These are phyloP conservation scores for Thuidium tamariscinum DNA, from an alignment of 225 moss, liverwort and hornwort species.

Conservation along the genomic window DNA sequence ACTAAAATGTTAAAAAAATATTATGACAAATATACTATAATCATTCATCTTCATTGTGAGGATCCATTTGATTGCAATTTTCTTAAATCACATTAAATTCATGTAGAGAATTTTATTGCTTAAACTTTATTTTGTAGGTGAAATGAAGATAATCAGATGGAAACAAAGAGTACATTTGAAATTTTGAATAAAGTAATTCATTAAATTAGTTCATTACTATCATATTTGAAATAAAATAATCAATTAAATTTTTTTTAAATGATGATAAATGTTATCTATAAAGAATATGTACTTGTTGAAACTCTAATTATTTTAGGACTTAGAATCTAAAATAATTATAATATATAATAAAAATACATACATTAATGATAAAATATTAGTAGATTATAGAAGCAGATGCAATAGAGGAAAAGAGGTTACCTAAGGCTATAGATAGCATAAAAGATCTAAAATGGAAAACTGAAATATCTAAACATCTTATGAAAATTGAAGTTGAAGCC, in stretches of 20 bases:
- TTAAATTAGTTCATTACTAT: too few relatives aligned
- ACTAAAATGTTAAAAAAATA: not conserved
- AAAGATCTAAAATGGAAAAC: constrained; percentile 48
- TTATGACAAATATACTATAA: rapidly evolving
- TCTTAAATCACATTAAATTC: not conserved
- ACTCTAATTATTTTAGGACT: not conserved
- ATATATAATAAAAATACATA: too few relatives aligned
- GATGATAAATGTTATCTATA: too few relatives aligned
- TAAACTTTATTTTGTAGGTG: constrained; percentile 7
- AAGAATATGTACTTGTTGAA: too few relatives aligned
- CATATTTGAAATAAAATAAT: too few relatives aligned
- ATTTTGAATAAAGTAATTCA: constrained; percentile 7
- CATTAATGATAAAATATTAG: too few relatives aligned
- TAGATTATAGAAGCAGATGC: constrained; percentile 45
- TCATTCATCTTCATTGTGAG: not conserved
- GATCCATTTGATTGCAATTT: too few relatives aligned
- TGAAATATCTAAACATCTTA: constrained; percentile 8
- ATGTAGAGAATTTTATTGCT: not conserved
- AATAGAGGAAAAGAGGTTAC: constrained; percentile 20
- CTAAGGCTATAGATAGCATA: constrained; percentile 5
- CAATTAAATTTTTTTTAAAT: not conserved
- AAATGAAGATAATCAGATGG: constrained; percentile 19
- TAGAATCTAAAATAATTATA: not conserved
- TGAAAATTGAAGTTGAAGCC: constrained; percentile 30
- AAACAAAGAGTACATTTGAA: constrained; percentile 8